phyloP scores from a whole-genome alignment of 1,284 basidiomycete genomes.

The Exsudoporus floridanus region DNA sequence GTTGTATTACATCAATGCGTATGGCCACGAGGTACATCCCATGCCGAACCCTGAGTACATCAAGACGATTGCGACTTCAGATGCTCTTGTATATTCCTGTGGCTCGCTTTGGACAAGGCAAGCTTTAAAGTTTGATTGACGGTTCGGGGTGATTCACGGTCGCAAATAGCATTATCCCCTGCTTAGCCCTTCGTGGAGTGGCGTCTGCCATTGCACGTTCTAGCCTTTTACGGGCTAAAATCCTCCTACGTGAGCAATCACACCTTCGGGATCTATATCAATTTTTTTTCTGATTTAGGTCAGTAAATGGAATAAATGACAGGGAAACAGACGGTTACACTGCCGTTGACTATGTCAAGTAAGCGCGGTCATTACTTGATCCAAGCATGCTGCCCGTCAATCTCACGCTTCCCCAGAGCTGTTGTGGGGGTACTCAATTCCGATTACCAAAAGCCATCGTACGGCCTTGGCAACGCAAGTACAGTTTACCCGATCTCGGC shows the following conservation, averaged over 20 bases:
- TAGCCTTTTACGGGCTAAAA: slow-evolving; percentile 70
- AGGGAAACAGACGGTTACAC: slow-evolving; percentile 87
- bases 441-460: slow-evolving; percentile 49
- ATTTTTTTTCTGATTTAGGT: slow-evolving; percentile 6
- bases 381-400: slow-evolving; percentile 3
- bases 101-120: slow-evolving; percentile 92
- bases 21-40: slow-evolving; percentile 88
- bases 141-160: slow-evolving; percentile 12
- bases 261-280: not conserved
- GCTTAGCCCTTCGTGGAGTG: slow-evolving; percentile 83
- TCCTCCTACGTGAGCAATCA: slow-evolving; percentile 69
- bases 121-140: slow-evolving; percentile 6
- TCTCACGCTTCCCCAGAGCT: slow-evolving; percentile 44
- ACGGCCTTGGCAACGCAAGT: slow-evolving; percentile 55
- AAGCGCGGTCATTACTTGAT: slow-evolving; percentile 18
- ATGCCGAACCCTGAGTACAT: slow-evolving; percentile 84
- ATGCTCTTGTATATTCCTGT: slow-evolving; percentile 86
- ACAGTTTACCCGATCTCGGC: slow-evolving; percentile 68
- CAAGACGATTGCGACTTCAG: slow-evolving; percentile 58
- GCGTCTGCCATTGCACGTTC: slow-evolving; percentile 80
- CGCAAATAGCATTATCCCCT: slow-evolving; percentile 76
- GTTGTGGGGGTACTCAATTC: slow-evolving; percentile 73
- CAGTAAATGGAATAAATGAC: slow-evolving; percentile 89
- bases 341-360: slow-evolving; percentile 84
- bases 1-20: slow-evolving; percentile 92